These are phyloP conservation scores for Russula earlei DNA, from an alignment of 768 basidiomycete species.

Conservation along the genomic window DNA sequence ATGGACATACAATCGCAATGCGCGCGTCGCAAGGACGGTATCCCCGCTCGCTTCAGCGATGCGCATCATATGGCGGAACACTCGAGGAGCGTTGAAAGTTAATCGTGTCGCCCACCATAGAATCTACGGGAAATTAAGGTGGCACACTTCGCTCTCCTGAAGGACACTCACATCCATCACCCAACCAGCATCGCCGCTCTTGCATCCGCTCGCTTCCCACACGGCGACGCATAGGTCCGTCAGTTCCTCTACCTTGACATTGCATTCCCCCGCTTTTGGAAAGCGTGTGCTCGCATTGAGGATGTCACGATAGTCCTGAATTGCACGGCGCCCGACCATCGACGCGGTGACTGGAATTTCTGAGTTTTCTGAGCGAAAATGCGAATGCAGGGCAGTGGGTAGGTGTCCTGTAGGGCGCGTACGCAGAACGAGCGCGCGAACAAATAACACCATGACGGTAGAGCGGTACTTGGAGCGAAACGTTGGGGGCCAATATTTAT, in stretches of 20 bases:
- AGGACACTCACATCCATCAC: conserved; percentile 60
- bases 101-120: conserved; percentile 92
- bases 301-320: conserved; percentile 62
- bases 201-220: conserved; percentile 68
- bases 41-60: conserved; percentile 57
- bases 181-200: conserved; percentile 60
- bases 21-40: conserved; percentile 55
- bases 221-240: conserved; percentile 70
- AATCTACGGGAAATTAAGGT: conserved; percentile 36
- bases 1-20: conserved; percentile 72
- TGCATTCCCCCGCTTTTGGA: conserved; percentile 72
- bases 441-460: conserved; percentile 56
- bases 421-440: conserved; percentile 61
- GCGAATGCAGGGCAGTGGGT: conserved; percentile 1
- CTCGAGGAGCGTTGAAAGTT: conserved; percentile 85
- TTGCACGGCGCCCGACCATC: conserved; percentile 64
- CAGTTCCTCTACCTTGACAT: conserved; percentile 73
- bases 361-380: conserved; percentile 12
- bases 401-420: conserved; percentile 15
- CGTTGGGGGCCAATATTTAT: conserved; percentile 62
- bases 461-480: conserved; percentile 75
- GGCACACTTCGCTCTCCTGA: not conserved
- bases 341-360: conserved; percentile 24
- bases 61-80: conserved; percentile 79
- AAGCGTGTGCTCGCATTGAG: conserved; percentile 63